phyloP scores from a whole-genome alignment of 1,284 basidiomycete species.

The Amylostereum areolatum region DNA sequence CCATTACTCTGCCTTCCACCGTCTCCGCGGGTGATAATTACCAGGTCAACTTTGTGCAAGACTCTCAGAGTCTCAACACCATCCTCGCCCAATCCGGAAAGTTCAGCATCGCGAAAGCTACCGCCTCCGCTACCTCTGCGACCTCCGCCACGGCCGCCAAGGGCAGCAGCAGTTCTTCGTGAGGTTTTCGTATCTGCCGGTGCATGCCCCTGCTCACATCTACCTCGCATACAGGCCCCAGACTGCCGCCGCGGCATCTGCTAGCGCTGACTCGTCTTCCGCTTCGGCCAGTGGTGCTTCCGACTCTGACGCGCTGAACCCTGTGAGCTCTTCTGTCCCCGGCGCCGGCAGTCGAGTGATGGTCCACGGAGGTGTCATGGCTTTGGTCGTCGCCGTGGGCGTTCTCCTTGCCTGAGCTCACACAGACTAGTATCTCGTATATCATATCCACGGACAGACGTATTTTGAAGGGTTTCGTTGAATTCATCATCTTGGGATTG shows the following conservation, averaged over 20 bases:
- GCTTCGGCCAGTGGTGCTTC: slow-evolving; percentile 1
- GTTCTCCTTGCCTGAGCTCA: no score
- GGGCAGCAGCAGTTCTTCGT: no score
- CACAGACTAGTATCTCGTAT: no score
- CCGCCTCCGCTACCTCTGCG: slow-evolving; percentile 12
- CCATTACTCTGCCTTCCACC: slow-evolving; percentile 44
- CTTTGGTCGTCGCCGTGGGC: no score
- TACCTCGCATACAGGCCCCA: no score
- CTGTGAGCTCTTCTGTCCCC: not conserved
- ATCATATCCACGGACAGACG: no score
- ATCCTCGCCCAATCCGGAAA: slow-evolving; percentile 62
- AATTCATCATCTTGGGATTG: no score
- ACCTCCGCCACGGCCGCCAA: no score
- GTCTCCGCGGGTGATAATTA: slow-evolving; percentile 50
- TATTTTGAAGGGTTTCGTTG: no score
- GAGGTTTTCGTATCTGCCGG: no score
- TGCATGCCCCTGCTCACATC: no score
- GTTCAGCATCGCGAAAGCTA: slow-evolving; percentile 44
- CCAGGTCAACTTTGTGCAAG: slow-evolving; percentile 66
- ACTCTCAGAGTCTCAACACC: slow-evolving; percentile 33
- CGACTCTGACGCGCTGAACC: slow-evolving; percentile 1
- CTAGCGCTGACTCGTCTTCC: slow-evolving; percentile 1
- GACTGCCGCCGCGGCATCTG: not conserved
- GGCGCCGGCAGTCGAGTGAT: not conserved
- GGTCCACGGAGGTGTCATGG: not conserved